A percentile compares a stretch with the other conserved stretches of the same genome.
phyloP scores from a whole-genome alignment of 768 basidiomycete species.

The Chalciporus sphaerocephalus region DNA sequence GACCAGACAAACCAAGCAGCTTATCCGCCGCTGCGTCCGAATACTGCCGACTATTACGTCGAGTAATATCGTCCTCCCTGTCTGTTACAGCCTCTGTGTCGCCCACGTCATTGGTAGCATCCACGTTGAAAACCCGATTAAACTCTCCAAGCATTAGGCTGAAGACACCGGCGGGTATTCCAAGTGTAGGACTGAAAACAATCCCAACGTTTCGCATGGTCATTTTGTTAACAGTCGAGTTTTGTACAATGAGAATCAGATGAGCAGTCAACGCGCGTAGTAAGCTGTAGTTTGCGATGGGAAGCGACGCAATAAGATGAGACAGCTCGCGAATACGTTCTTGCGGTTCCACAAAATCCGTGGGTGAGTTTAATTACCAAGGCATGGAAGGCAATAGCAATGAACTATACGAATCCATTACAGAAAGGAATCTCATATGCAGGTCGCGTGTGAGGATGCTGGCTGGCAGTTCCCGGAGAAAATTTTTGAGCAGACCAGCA shows the following conservation, averaged over 20 bases:
- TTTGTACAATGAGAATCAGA: slow-evolving; percentile 90
- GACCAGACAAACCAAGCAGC: slow-evolving; percentile 72
- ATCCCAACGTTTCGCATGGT: slow-evolving; percentile 98
- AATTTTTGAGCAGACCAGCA: slow-evolving; percentile 90
- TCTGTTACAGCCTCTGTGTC: slow-evolving; percentile 25
- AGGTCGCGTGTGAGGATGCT: slow-evolving; percentile 91
- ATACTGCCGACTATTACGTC: slow-evolving; percentile 82
- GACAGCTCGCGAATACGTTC: slow-evolving; percentile 87
- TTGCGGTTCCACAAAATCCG: slow-evolving; percentile 85
- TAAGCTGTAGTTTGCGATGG: slow-evolving; percentile 88
- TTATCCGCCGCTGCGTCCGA: slow-evolving; percentile 79
- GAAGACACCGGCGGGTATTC: slow-evolving; percentile 97
- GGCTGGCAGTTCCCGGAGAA: slow-evolving; percentile 87
- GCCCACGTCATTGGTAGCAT: slow-evolving; percentile 29
- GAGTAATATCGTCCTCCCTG: slow-evolving; percentile 41
- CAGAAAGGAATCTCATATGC: slow-evolving; percentile 84
- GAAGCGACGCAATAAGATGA: slow-evolving; percentile 79
- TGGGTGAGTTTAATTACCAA: slow-evolving; percentile 12
- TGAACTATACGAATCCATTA: slow-evolving; percentile 70
- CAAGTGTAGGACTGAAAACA: slow-evolving; percentile 95
- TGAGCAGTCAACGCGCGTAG: slow-evolving; percentile 93
- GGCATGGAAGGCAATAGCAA: slow-evolving; percentile 4
- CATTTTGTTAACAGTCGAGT: slow-evolving; percentile 92
- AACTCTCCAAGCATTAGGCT: slow-evolving; percentile 93
- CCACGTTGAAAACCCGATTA: slow-evolving; percentile 88